A percentile compares a stretch with the other conserved stretches of the same genome.
Evolutionary conservation across 2,329 filamentous ascomycete species (phyloP).

Genomic region (Cytospora mali): DNA sequence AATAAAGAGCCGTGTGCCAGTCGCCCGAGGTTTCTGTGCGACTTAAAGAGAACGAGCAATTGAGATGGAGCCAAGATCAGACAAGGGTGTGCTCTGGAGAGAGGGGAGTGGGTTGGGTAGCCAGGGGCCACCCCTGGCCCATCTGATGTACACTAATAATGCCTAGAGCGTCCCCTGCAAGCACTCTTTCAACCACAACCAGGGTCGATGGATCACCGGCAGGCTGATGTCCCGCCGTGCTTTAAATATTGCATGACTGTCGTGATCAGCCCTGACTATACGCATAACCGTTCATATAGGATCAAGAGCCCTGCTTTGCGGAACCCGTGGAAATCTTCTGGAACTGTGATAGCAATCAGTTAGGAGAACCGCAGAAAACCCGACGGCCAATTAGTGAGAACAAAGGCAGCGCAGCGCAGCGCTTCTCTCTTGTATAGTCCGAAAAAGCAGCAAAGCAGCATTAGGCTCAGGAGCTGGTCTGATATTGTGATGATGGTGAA

Average conservation of each 20-base stretch:
- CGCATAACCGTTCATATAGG: not conserved
- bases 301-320: not conserved
- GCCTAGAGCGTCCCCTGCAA: slow-evolving; percentile 34
- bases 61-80: slow-evolving; percentile 46
- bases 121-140: slow-evolving; percentile 40
- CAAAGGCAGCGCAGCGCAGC: not conserved
- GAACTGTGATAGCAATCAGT: not conserved
- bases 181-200: slow-evolving; percentile 12
- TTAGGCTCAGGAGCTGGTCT: slow-evolving; percentile 12
- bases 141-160: slow-evolving; percentile 43
- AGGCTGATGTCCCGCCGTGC: slow-evolving; percentile 4
- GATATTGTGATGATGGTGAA: slow-evolving; percentile 17
- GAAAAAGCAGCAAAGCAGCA: slow-evolving; percentile 4
- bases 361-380: not conserved
- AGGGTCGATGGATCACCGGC: slow-evolving; percentile 17
- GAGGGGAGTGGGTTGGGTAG: slow-evolving; percentile 41
- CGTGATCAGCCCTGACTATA: slow-evolving; percentile 3
- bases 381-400: not conserved
- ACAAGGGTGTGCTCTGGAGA: slow-evolving; percentile 39
- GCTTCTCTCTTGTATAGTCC: not conserved
- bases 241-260: not conserved
- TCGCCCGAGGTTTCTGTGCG: slow-evolving; percentile 52
- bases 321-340: slow-evolving; percentile 13
- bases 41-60: slow-evolving; percentile 49
- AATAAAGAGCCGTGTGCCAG: slow-evolving; percentile 30